A percentile compares a stretch with the other conserved stretches of the same genome.
These are phyloP conservation scores for Cytidiella melzeri DNA, from an alignment of 768 basidiomycete genomes.

Conservation along the genomic window DNA sequence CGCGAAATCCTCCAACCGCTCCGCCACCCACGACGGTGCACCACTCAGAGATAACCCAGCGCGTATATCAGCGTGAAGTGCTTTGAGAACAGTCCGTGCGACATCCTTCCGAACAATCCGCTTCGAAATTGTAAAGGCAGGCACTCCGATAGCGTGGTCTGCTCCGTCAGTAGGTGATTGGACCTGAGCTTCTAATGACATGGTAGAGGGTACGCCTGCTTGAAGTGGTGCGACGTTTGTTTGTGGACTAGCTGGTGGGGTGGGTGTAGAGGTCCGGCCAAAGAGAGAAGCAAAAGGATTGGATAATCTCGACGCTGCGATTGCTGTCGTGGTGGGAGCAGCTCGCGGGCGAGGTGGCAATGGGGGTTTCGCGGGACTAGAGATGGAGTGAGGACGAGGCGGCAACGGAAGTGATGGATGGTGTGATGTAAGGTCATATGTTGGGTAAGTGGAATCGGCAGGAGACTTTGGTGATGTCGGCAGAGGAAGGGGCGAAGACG, in stretches of 20 bases:
- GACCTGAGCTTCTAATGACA: conserved; percentile 12
- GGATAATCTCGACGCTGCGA: conserved; percentile 41
- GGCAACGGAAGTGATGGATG: conserved; percentile 22
- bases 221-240: conserved; percentile 24
- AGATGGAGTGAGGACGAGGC: conserved; percentile 28
- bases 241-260: conserved; percentile 25
- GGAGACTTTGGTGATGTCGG: conserved; percentile 7
- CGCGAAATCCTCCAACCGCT: conserved; percentile 52
- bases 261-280: conserved; percentile 34
- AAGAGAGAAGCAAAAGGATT: conserved; percentile 84
- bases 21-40: conserved; percentile 51
- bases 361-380: conserved; percentile 37
- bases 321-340: not conserved
- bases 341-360: conserved; percentile 31
- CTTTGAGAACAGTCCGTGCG: conserved; percentile 45
- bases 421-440: conserved; percentile 18
- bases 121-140: conserved; percentile 52
- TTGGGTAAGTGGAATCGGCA: conserved; percentile 15
- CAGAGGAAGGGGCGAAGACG: conserved; percentile 6
- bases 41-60: conserved; percentile 34
- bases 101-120: conserved; percentile 49
- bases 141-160: conserved; percentile 44
- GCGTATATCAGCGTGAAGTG: conserved; percentile 52
- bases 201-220: conserved; percentile 23
- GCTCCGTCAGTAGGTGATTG: conserved; percentile 9